Evolutionary conservation across 257 asterid genomes (phyloP), one percentile per base, ranked within the genome.

Genomic region (Cruciata laevipes): DNA sequence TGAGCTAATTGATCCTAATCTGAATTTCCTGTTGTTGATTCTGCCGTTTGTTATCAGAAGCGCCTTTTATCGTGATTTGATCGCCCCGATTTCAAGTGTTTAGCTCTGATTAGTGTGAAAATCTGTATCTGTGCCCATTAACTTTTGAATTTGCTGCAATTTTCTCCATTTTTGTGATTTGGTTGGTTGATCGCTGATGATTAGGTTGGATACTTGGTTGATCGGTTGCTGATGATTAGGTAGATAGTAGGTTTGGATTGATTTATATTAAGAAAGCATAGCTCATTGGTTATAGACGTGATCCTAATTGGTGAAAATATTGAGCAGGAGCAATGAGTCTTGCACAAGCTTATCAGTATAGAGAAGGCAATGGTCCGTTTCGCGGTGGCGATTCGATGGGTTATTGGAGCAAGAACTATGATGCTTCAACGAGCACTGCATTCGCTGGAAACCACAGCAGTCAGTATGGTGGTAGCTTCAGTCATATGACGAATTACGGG

Each of bases 281-380:
- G n/a, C n/a, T n/a, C n/a, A 2, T 27, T 27, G 30, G 30, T 27
- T 27, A 27, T 1, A 27, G 30, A 27, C 2, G 30, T 27, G 30
- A 17, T 14, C 5, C 55, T 35, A 27, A 14, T 52, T 70, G 69
- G 58, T 49, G 69, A 59, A 67, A n/a, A n/a, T n/a, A 71, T 66
- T 76, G 77, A 63, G 69, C 86, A 84, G 91, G 80, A 71, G 76
- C 62, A 10, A 91, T 91, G 96, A 82, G 92, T 72, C 80, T 84
- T 44, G 87, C 85, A 23, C 87, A 76, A 77, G 69, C 82, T 69
- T 81, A 76, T 79, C 79, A 65, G 7, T 49, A 64, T 51, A 65
- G 77, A 51, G 86, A 80, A 71, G 85, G 78, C 63, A 17, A 8
- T 4, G 84, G 79, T 31, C 85, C 80, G 63, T 74, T 77, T 73